A percentile compares a stretch with the other conserved stretches of the same genome.
Evolutionary conservation across 768 basidiomycete species (phyloP).

Genomic region (Hericium erinaceus): DNA sequence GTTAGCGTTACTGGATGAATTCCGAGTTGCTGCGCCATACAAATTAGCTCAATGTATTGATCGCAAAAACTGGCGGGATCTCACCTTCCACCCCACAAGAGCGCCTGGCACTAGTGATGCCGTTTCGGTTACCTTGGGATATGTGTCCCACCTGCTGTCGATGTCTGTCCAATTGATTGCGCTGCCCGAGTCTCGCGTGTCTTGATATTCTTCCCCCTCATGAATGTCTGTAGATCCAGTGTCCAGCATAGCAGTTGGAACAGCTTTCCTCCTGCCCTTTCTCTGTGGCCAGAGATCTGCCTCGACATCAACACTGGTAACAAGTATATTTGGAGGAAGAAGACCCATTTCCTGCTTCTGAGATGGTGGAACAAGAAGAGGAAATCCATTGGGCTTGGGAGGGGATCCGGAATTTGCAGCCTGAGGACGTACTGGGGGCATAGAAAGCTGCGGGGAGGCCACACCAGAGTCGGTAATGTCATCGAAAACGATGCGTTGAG

Average conservation of each 20-base stretch:
- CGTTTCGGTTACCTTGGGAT: slow-evolving; percentile 12
- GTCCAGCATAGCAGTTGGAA: not conserved
- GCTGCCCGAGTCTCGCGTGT: slow-evolving; percentile 7
- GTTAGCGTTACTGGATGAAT: slow-evolving; percentile 51
- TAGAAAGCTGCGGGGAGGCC: not conserved
- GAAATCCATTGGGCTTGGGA: not conserved
- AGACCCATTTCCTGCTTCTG: slow-evolving; percentile 38
- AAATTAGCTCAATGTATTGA: not conserved
- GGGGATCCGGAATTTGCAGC: not conserved
- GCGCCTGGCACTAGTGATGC: slow-evolving; percentile 13
- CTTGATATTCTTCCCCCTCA: slow-evolving; percentile 7
- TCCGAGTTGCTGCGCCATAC: slow-evolving; percentile 38
- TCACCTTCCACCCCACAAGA: slow-evolving; percentile 27
- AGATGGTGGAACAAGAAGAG: slow-evolving; percentile 52
- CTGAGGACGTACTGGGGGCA: slow-evolving; percentile 9
- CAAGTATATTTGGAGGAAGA: slow-evolving; percentile 55
- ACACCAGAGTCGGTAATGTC: slow-evolving; percentile 9
- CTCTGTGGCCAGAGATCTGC: slow-evolving; percentile 28
- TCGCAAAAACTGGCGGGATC: not conserved
- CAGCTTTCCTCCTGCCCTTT: slow-evolving; percentile 25
- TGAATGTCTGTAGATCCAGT: not conserved
- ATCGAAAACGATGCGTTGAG: slow-evolving; percentile 47
- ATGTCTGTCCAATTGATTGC: slow-evolving; percentile 15
- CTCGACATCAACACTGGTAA: slow-evolving; percentile 67
- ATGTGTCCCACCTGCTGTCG: slow-evolving; percentile 19